Evolutionary conservation across 2,329 filamentous ascomycete genomes (phyloP).

Genomic region (Sporothrix schenckii): DNA sequence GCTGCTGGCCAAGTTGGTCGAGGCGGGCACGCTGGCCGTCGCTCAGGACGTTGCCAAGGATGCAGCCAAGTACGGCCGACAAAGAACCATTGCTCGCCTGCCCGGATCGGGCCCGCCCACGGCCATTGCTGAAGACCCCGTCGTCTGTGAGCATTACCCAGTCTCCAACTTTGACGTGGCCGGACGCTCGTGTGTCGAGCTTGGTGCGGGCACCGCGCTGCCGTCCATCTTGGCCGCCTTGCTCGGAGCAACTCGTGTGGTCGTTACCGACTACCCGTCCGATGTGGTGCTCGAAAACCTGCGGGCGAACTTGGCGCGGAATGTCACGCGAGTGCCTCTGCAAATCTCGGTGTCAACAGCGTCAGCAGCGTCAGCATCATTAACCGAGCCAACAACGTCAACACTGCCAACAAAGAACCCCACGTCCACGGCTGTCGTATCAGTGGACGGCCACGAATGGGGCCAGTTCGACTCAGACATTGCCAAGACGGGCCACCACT

Average conservation of each 20-base stretch:
- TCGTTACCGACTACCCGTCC: constrained; percentile 70
- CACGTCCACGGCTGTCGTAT: constrained; percentile 38
- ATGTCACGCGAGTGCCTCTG: constrained; percentile 43
- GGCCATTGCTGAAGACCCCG: constrained; percentile 20
- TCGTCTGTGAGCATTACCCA: constrained; percentile 23
- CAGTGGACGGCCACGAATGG: constrained; percentile 66
- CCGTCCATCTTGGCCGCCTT: constrained; percentile 55
- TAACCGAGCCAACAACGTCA: not conserved
- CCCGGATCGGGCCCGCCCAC: not conserved
- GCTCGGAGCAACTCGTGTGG: constrained; percentile 54
- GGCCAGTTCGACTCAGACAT: constrained; percentile 51
- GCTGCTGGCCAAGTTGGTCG: constrained; percentile 59
- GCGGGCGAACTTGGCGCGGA: constrained; percentile 58
- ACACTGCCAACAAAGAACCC: not conserved
- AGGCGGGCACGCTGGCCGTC: constrained; percentile 49
- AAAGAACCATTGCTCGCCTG: not conserved
- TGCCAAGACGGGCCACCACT: constrained; percentile 39
- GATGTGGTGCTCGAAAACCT: constrained; percentile 62
- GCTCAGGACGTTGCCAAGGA: constrained; percentile 29
- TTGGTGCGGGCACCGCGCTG: constrained; percentile 67
- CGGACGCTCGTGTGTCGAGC: constrained; percentile 60
- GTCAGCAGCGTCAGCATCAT: not conserved
- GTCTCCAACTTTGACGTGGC: constrained; percentile 51
- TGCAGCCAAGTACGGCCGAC: constrained; percentile 25
- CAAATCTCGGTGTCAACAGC: not conserved